Evolutionary conservation across 805 yeast genomes (phyloP).

Genomic region (Torulaspora indica): DNA sequence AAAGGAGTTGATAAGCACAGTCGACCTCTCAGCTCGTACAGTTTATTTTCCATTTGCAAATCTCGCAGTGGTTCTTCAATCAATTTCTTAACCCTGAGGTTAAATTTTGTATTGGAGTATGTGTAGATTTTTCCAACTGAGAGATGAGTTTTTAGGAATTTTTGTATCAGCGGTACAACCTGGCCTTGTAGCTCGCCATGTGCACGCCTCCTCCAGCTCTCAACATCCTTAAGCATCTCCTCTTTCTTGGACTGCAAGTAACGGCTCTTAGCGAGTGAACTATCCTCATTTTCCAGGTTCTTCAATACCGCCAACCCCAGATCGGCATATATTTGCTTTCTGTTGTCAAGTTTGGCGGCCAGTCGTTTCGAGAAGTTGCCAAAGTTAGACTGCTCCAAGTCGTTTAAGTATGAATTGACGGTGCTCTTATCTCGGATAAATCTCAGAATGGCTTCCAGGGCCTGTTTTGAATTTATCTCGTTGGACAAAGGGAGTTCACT

Average conservation of each 20-base stretch:
- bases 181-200: slow-evolving; percentile 32
- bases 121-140: slow-evolving; percentile 35
- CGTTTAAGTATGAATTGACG: slow-evolving; percentile 26
- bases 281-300: slow-evolving; percentile 14
- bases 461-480: slow-evolving; percentile 27
- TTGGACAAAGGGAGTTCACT: slow-evolving; percentile 9
- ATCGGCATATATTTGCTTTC: slow-evolving; percentile 15
- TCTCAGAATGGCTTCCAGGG: slow-evolving; percentile 22
- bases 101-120: slow-evolving; percentile 31
- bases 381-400: slow-evolving; percentile 26
- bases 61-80: slow-evolving; percentile 21
- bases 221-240: slow-evolving; percentile 21
- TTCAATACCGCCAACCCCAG: slow-evolving; percentile 13
- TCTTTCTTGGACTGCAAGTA: slow-evolving; percentile 17
- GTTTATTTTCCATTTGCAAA: slow-evolving; percentile 26
- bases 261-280: slow-evolving; percentile 18
- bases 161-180: slow-evolving; percentile 28
- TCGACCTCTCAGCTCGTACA: slow-evolving; percentile 35
- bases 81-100: slow-evolving; percentile 27
- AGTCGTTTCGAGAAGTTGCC: slow-evolving; percentile 13
- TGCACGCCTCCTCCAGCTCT: slow-evolving; percentile 31
- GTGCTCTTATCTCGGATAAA: slow-evolving; percentile 31
- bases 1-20: slow-evolving; percentile 19
- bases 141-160: slow-evolving; percentile 27
- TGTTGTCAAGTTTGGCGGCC: slow-evolving; percentile 15